Evolutionary conservation across 2,329 filamentous ascomycete genomes (phyloP).

Genomic region (Fusarium nygamai): DNA sequence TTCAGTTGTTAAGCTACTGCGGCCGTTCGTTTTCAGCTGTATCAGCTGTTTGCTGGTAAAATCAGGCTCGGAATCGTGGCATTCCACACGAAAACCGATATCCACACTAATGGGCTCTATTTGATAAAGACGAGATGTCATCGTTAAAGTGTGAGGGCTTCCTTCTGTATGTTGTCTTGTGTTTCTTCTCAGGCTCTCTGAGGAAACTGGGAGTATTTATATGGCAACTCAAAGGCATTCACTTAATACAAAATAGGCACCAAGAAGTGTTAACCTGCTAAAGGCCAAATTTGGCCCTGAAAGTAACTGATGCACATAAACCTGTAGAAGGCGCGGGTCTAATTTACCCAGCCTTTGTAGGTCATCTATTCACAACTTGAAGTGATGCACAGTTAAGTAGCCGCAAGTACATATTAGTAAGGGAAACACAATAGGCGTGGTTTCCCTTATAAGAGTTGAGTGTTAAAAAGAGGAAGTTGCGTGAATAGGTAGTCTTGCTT

Average conservation of each 20-base stretch:
- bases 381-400: neutral
- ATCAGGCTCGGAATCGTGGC: accelerated
- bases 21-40: neutral
- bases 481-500: neutral
- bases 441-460: neutral
- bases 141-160: neutral
- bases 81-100: neutral
- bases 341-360: neutral
- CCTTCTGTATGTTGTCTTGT: neutral
- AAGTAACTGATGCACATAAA: no score
- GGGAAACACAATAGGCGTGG: neutral
- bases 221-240: neutral
- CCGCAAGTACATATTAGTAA: neutral
- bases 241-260: neutral
- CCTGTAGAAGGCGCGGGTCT: no score
- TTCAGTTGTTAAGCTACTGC: neutral
- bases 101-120: neutral
- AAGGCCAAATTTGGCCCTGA: neutral
- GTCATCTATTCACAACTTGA: neutral
- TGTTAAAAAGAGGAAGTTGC: no score
- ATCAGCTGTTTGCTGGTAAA: neutral
- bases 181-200: neutral
- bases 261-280: neutral
- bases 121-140: accelerated
- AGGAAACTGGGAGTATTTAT: neutral